phyloP scores from a whole-genome alignment of 1,139 yeast species.

The Scheffersomyces titani region DNA sequence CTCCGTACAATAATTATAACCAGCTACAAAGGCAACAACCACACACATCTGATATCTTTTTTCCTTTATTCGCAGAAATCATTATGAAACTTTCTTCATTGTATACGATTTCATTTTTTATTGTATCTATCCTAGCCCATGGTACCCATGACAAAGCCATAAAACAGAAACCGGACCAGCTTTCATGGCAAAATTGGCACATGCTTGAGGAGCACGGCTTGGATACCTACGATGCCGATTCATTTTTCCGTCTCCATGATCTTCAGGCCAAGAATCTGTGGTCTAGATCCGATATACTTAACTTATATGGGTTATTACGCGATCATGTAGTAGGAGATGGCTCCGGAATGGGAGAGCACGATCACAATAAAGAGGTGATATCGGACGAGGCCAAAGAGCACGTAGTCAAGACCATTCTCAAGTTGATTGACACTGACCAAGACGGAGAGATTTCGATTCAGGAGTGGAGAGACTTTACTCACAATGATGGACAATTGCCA shows the following conservation, averaged over 20 bases:
- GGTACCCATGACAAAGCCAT: conserved; percentile 8
- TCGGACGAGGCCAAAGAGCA: conserved; percentile 57
- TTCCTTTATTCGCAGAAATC: neutral
- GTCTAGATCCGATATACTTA: conserved; percentile 67
- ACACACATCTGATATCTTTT: neutral
- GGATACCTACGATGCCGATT: conserved; percentile 69
- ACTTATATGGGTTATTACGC: conserved; percentile 77
- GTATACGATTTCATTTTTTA: neutral
- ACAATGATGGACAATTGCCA: conserved; percentile 73
- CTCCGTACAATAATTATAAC: too few relatives aligned
- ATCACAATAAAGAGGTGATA: conserved; percentile 53
- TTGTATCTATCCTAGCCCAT: conserved; percentile 3
- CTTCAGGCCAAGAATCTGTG: conserved; percentile 52
- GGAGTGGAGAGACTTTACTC: conserved; percentile 71
- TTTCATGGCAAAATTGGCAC: conserved; percentile 81
- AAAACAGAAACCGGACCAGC: conserved; percentile 44
- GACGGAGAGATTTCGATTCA: conserved; percentile 66
- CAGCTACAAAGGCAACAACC: neutral
- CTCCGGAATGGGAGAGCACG: conserved; percentile 84
- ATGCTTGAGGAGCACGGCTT: conserved; percentile 86
- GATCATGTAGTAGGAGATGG: conserved; percentile 83
- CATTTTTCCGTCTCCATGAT: conserved; percentile 86
- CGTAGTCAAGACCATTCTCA: conserved; percentile 58
- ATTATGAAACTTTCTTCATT: neutral
- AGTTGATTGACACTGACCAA: conserved; percentile 61